A percentile compares a stretch with the other conserved stretches of the same genome.
Conservation (phyloP, 768 basidiomycete genomes). For the Clavaria fumosa region DNA sequence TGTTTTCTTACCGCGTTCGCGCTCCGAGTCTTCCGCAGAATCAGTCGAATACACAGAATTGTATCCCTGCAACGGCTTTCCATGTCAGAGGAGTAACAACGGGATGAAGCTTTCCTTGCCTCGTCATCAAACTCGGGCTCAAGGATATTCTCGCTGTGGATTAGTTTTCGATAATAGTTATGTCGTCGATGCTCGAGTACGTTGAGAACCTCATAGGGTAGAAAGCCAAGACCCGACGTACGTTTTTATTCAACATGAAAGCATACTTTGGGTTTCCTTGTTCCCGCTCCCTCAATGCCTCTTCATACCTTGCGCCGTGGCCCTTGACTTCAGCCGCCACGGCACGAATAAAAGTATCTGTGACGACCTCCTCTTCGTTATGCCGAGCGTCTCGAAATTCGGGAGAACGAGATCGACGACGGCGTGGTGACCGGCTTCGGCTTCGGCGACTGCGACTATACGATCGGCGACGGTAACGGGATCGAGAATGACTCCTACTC, state of each 20-base stretch:
- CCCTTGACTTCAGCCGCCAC: slow-evolving; percentile 77
- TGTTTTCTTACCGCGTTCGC: slow-evolving; percentile 65
- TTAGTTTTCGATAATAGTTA: slow-evolving; percentile 52
- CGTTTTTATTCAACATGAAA: slow-evolving; percentile 50
- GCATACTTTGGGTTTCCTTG: slow-evolving; percentile 67
- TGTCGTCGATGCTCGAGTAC: slow-evolving; percentile 47
- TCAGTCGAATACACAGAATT: slow-evolving; percentile 85
- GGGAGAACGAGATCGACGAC: slow-evolving; percentile 38
- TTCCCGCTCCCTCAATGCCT: slow-evolving; percentile 60
- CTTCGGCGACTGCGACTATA: slow-evolving; percentile 21
- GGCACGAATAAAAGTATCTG: slow-evolving; percentile 73
- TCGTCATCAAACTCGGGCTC: slow-evolving; percentile 76
- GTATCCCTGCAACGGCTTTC: slow-evolving; percentile 41
- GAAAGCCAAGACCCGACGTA: slow-evolving; percentile 20
- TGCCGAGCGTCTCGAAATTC: slow-evolving; percentile 24
- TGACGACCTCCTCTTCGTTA: slow-evolving; percentile 48
- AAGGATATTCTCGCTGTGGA: slow-evolving; percentile 37
- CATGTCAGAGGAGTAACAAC: slow-evolving; percentile 1
- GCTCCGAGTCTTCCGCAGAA: slow-evolving; percentile 86
- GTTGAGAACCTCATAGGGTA: slow-evolving; percentile 1
- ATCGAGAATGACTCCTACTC: slow-evolving; percentile 28
- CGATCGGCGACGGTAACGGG: slow-evolving; percentile 22
- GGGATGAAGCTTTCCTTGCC: slow-evolving; percentile 20
- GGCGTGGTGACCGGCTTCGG: slow-evolving; percentile 33
- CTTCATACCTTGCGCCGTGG: slow-evolving; percentile 65